Evolutionary conservation across 2,329 filamentous ascomycete species (phyloP).

Genomic region (Domatiomyces globalis): DNA sequence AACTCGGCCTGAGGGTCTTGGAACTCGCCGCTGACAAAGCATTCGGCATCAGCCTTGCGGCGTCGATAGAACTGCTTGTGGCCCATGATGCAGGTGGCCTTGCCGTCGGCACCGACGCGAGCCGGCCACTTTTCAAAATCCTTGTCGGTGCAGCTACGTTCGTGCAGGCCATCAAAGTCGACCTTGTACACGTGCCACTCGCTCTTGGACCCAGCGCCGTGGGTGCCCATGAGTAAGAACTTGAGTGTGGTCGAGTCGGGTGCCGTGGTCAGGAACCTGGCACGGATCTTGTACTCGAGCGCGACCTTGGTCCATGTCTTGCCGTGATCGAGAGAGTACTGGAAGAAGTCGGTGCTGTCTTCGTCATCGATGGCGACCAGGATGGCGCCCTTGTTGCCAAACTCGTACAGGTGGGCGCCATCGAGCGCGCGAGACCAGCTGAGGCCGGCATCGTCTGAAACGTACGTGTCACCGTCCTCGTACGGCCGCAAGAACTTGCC

Average conservation of each 20-base stretch:
- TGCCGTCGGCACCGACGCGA: conserved; percentile 61
- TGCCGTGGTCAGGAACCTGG: conserved; percentile 67
- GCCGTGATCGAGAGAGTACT: conserved; percentile 83
- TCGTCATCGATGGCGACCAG: conserved; percentile 67
- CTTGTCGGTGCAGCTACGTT: conserved; percentile 58
- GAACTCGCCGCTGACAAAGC: conserved; percentile 78
- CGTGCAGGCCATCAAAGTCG: conserved; percentile 70
- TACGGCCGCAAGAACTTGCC: conserved; percentile 60
- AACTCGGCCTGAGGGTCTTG: conserved; percentile 58
- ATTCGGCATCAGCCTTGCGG: conserved; percentile 75
- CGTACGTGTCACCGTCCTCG: conserved; percentile 61
- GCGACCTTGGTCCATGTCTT: conserved; percentile 63
- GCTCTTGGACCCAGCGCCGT: conserved; percentile 38
- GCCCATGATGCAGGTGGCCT: conserved; percentile 86
- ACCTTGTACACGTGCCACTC: conserved; percentile 57
- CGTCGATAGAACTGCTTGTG: conserved; percentile 78
- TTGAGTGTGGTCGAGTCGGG: conserved; percentile 87
- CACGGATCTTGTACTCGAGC: conserved; percentile 54
- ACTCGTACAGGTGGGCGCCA: conserved; percentile 87
- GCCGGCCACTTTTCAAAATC: conserved; percentile 87
- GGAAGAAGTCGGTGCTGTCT: conserved; percentile 45
- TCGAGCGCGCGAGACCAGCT: conserved; percentile 63
- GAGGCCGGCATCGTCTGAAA: conserved; percentile 81
- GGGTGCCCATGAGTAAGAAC: conserved; percentile 60
- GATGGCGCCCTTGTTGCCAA: conserved; percentile 83